Conservation (phyloP, 2,329 filamentous ascomycete species). For the Tolypocladium ophioglossoides region DNA sequence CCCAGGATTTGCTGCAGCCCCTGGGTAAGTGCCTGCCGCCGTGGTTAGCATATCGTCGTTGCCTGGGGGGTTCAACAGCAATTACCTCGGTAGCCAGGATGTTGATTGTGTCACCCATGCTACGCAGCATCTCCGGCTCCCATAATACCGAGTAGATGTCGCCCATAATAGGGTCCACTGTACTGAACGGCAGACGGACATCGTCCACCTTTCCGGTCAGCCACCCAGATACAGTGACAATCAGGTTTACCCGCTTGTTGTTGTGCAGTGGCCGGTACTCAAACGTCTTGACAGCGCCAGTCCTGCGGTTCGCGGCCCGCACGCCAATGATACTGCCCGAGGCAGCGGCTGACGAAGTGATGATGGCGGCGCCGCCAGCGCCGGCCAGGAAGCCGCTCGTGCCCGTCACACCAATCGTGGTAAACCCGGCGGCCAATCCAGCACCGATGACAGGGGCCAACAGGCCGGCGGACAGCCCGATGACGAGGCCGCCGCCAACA, state of each 20-base stretch:
- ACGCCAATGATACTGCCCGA: conserved; percentile 81
- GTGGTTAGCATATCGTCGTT: neutral
- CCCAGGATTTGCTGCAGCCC: conserved; percentile 91
- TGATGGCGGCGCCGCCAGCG: conserved; percentile 84
- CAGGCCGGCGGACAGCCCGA: conserved; percentile 85
- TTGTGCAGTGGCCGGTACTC: conserved; percentile 96
- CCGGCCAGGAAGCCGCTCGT: conserved; percentile 85
- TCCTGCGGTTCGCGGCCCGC: conserved; percentile 76
- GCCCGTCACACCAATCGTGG: conserved; percentile 84
- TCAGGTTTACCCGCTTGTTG: conserved; percentile 93
- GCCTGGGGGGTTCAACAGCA: conserved; percentile 17
- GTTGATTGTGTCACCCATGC: conserved; percentile 97
- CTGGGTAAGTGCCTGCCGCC: conserved; percentile 72
- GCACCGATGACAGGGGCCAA: conserved; percentile 90
- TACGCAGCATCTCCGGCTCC: conserved; percentile 96
- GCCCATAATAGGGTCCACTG: conserved; percentile 94
- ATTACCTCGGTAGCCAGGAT: conserved; percentile 89
- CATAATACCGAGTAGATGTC: conserved; percentile 95
- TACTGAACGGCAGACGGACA: conserved; percentile 89
- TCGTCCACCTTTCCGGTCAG: conserved; percentile 98
- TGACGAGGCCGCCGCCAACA: conserved; percentile 88
- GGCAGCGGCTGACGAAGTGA: conserved; percentile 79
- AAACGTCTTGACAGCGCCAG: conserved; percentile 88
- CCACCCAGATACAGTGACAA: conserved; percentile 93
- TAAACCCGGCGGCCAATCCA: conserved; percentile 87